Percentiles rank a stretch among this genome's conserved stretches.
phyloP scores from a whole-genome alignment of 371 early-diverging fungal genomes.

The Mortierella sp. region DNA sequence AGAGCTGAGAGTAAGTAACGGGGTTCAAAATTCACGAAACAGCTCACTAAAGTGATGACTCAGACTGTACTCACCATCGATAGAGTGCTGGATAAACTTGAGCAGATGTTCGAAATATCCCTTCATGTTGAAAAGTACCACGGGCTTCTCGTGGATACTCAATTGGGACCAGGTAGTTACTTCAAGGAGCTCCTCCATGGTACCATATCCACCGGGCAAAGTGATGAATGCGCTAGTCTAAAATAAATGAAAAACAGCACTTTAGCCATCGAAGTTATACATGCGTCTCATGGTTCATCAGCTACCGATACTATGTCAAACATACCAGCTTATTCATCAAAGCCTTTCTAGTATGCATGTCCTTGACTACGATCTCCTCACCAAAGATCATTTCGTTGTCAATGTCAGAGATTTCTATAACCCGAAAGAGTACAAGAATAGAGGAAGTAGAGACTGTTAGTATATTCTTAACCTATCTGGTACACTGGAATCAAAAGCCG shows the following conservation, averaged over 20 bases:
- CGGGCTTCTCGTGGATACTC: conserved; percentile 81
- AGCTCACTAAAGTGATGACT: background rate
- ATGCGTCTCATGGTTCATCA: background rate
- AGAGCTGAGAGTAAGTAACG: background rate
- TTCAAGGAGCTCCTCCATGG: conserved; percentile 90
- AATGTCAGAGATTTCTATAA: conserved; percentile 23
- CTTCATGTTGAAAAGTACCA: conserved; percentile 80
- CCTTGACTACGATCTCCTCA: conserved; percentile 75
- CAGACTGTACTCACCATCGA: conserved; percentile 59
- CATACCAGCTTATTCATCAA: conserved; percentile 75
- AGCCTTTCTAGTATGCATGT: conserved; percentile 89
- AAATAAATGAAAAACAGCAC: background rate
- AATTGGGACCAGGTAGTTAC: conserved; percentile 88
- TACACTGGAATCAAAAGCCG: background rate
- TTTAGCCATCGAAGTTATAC: background rate
- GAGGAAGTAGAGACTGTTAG: background rate
- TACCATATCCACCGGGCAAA: conserved; percentile 90
- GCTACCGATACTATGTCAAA: background rate
- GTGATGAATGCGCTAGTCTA: conserved; percentile 83
- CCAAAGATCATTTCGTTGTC: conserved; percentile 61
- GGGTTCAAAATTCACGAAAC: background rate
- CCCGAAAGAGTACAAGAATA: background rate
- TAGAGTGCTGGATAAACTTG: conserved; percentile 70
- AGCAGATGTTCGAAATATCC: conserved; percentile 79
- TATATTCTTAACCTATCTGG: background rate